phyloP scores from a whole-genome alignment of 352 stramenopile genomes.

The Globisporangium nunn region DNA sequence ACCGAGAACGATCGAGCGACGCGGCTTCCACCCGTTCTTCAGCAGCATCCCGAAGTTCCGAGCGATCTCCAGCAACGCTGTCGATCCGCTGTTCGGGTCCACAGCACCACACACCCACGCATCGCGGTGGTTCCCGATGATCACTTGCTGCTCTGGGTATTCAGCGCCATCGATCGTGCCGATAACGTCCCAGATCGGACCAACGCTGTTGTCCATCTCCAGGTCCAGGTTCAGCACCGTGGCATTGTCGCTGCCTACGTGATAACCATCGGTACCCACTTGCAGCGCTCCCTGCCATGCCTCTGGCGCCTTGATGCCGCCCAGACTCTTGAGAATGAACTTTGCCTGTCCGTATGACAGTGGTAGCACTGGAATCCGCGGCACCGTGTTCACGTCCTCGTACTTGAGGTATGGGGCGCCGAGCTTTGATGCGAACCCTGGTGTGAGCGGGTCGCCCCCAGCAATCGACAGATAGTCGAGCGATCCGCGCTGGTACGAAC shows the following conservation, averaged over 20 bases:
- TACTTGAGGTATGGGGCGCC: slow-evolving; percentile 30
- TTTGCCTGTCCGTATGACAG: slow-evolving; percentile 81
- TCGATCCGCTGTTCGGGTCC: slow-evolving; percentile 80
- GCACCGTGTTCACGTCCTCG: slow-evolving; percentile 49
- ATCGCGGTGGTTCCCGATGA: slow-evolving; percentile 90
- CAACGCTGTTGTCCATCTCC: slow-evolving; percentile 68
- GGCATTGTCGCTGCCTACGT: slow-evolving; percentile 56
- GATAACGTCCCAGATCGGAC: slow-evolving; percentile 85
- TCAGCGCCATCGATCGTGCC: slow-evolving; percentile 59
- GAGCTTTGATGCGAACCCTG: slow-evolving; percentile 35
- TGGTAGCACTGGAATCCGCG: slow-evolving; percentile 54
- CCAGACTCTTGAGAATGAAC: slow-evolving; percentile 61
- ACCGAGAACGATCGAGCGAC: slow-evolving; percentile 65
- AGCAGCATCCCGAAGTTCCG: slow-evolving; percentile 58
- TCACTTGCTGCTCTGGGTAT: slow-evolving; percentile 57
- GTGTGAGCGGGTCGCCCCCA: slow-evolving; percentile 64
- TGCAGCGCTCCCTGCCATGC: slow-evolving; percentile 57
- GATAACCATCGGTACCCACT: slow-evolving; percentile 52
- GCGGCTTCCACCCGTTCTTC: slow-evolving; percentile 52
- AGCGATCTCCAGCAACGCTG: slow-evolving; percentile 80
- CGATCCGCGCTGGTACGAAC: slow-evolving; percentile 82
- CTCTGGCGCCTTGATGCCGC: slow-evolving; percentile 41
- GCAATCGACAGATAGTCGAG: slow-evolving; percentile 74
- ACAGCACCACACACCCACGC: slow-evolving; percentile 87
- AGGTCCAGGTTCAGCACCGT: slow-evolving; percentile 62